These are phyloP conservation scores for Penicillium parvum DNA, from an alignment of 495 filamentous ascomycete genomes.

Conservation along the genomic window DNA sequence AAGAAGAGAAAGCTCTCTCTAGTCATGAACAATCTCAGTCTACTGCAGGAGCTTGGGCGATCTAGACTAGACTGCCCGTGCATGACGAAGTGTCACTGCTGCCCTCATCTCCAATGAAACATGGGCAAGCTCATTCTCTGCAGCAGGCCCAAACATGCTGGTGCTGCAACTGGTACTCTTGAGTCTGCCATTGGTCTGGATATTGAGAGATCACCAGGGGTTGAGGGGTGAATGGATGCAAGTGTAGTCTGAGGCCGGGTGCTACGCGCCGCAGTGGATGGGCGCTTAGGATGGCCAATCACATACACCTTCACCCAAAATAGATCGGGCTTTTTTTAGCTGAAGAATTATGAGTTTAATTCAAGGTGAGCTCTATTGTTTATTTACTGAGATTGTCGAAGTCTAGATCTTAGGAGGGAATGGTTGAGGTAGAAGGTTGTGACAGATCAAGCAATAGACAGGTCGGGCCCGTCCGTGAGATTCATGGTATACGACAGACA, in stretches of 20 bases:
- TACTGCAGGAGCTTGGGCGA: constrained; percentile 3
- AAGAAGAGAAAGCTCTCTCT: not conserved
- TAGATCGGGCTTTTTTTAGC: not conserved
- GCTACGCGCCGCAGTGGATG: constrained; percentile 25
- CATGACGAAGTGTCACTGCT: not conserved
- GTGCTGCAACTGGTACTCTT: not conserved
- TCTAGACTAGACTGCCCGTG: not conserved
- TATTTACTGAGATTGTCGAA: not conserved
- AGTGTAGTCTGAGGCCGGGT: constrained; percentile 3
- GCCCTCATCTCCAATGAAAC: not conserved
- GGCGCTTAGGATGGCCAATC: constrained; percentile 15
- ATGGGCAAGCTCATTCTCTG: constrained; percentile 4
- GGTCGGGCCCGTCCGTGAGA: not conserved
- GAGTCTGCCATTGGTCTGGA: constrained; percentile 9
- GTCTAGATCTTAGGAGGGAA: not conserved
- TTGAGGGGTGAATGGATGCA: constrained; percentile 4
- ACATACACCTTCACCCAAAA: not conserved
- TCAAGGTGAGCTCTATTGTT: not conserved
- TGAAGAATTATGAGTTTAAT: not conserved
- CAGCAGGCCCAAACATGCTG: constrained; percentile 17
- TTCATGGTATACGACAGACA: constrained; percentile 1
- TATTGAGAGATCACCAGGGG: constrained; percentile 13
- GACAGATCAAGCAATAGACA: not conserved
- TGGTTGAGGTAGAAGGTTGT: not conserved
- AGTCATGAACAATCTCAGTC: not conserved